phyloP scores from a whole-genome alignment of 176 grass and related monocot species.

The Lolium multiflorum region DNA sequence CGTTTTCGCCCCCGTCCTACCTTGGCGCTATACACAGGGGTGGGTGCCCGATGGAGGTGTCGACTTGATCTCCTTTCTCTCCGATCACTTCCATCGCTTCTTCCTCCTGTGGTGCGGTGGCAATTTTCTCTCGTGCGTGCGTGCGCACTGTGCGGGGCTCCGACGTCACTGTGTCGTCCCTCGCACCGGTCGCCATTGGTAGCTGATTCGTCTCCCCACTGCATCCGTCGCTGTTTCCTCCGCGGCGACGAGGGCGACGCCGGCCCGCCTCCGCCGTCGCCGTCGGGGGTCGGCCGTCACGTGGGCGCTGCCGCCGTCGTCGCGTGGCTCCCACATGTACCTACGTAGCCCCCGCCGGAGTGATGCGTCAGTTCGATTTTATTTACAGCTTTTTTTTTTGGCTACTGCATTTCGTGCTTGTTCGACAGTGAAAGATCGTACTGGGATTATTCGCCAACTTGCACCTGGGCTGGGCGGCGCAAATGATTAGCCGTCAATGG shows the following conservation, averaged over 20 bases:
- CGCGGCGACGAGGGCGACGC: neutral
- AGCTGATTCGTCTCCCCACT: neutral
- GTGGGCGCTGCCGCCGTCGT: constrained; percentile 23
- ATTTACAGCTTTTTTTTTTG: neutral
- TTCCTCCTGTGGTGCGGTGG: neutral
- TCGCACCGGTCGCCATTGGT: neutral
- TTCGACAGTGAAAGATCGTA: too few relatives aligned
- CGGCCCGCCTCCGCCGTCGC: neutral
- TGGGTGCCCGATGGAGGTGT: neutral
- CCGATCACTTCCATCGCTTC: neutral
- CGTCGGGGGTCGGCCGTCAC: neutral
- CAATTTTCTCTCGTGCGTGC: neutral
- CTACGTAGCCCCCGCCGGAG: neutral
- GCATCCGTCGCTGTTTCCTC: neutral
- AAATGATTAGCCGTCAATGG: neutral
- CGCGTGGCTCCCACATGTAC: neutral
- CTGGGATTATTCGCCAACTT: neutral
- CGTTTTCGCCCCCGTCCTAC: neutral
- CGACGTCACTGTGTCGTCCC: constrained; percentile 1
- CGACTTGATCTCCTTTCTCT: neutral
- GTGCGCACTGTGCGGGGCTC: neutral
- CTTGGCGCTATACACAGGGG: neutral
- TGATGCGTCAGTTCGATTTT: neutral
- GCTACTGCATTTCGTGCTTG: neutral
- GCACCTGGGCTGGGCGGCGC: too few relatives aligned